Evolutionary conservation across 352 stramenopile species (phyloP).

Genomic region (Phytopythium chamaehyphon): DNA sequence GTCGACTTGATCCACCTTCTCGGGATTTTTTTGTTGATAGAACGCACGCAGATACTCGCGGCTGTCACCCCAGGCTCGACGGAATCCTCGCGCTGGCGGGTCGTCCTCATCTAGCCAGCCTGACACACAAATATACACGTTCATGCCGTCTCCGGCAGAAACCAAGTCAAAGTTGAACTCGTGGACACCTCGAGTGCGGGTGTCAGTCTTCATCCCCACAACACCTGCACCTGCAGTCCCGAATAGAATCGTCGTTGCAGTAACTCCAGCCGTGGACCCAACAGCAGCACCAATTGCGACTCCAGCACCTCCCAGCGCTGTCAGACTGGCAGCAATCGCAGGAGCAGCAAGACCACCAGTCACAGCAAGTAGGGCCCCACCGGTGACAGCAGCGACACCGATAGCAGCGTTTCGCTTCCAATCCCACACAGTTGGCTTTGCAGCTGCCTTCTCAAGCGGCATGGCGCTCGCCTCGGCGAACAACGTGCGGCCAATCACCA

Average conservation of each 20-base stretch:
- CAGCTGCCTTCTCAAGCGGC: constrained; percentile 54
- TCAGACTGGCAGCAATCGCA: constrained; percentile 55
- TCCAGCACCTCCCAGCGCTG: constrained; percentile 56
- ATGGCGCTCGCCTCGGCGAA: constrained; percentile 73
- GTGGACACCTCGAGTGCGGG: constrained; percentile 64
- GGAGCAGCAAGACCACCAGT: constrained; percentile 65
- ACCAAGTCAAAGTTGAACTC: constrained; percentile 83
- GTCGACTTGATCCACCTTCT: constrained; percentile 81
- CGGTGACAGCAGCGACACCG: constrained; percentile 60
- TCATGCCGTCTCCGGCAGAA: constrained; percentile 77
- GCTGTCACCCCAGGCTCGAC: constrained; percentile 73
- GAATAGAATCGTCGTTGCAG: constrained; percentile 75
- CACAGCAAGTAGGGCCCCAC: constrained; percentile 65
- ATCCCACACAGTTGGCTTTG: constrained; percentile 60
- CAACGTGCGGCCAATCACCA: constrained; percentile 59
- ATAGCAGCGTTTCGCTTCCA: constrained; percentile 80
- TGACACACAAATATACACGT: constrained; percentile 85
- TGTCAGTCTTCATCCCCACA: constrained; percentile 77
- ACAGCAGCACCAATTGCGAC: constrained; percentile 57
- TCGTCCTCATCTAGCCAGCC: constrained; percentile 84
- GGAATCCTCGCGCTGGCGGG: constrained; percentile 46
- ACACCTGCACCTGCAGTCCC: constrained; percentile 74
- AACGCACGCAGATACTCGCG: constrained; percentile 75
- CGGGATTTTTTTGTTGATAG: constrained; percentile 56
- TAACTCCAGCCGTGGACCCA: constrained; percentile 46